Evolutionary conservation across 352 stramenopile genomes (phyloP).

Genomic region (Phytophthora sojae): DNA sequence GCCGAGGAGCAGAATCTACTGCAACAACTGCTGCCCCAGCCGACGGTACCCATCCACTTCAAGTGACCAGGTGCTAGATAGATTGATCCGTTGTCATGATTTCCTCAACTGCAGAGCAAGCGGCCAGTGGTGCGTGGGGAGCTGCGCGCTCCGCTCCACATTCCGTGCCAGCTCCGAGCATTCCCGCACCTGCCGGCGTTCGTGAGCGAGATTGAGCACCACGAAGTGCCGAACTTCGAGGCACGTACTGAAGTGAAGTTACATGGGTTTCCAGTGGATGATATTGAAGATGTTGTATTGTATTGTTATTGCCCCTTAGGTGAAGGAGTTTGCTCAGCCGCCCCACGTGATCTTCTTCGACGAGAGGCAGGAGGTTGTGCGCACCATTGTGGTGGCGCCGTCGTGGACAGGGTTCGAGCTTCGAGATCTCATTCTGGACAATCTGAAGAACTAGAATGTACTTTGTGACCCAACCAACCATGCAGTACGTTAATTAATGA

Average conservation of each 20-base stretch:
- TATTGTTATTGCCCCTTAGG: constrained; percentile 17
- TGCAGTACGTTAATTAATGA: too few species aligned
- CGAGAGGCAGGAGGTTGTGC: constrained; percentile 34
- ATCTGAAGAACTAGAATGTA: constrained; percentile 2
- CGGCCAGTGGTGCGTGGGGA: constrained; percentile 28
- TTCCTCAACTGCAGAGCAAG: constrained; percentile 31
- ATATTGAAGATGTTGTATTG: not conserved
- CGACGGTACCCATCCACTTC: constrained; percentile 22
- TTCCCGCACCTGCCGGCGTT: constrained; percentile 48
- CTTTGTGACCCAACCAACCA: too few species aligned
- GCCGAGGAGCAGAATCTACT: constrained; percentile 26
- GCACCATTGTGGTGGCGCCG: constrained; percentile 39
- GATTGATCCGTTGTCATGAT: too few species aligned
- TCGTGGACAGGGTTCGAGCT: constrained; percentile 54
- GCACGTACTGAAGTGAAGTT: not conserved
- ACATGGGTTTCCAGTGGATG: not conserved
- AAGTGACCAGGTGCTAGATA: too few species aligned
- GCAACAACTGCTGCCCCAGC: constrained; percentile 24
- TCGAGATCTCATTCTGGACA: constrained; percentile 38
- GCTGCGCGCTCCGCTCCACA: constrained; percentile 51
- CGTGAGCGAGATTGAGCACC: constrained; percentile 21
- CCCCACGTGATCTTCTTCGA: constrained; percentile 59
- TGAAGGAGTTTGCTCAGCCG: constrained; percentile 52
- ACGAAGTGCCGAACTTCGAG: constrained; percentile 21
- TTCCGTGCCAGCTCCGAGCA: constrained; percentile 45